Base-by-base conservation (phyloP, 139 green algal genomes). In the Closterium sp. region DNA sequence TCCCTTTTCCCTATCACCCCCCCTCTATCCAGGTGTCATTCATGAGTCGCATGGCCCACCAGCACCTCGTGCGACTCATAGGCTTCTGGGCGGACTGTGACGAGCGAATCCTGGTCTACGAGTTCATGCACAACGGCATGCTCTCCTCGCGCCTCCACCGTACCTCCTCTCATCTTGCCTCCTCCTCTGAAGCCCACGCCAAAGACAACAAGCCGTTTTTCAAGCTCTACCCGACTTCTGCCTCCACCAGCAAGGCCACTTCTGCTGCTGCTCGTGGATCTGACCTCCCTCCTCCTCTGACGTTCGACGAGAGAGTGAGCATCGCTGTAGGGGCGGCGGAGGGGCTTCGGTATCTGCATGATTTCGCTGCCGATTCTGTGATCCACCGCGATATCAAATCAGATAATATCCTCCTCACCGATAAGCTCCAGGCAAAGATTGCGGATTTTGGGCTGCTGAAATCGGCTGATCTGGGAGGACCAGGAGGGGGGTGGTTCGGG, bases 301-400 rank as follows among this genome's bases (percentile, higher is more conserved):
- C 85, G 21, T 87, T 87, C 19, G 85, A 87, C 17, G 28, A 87
- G 10, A 30, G 85, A 31, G 28, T 87, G 85, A 31, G 28, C 27
- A 89, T 92, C 27, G 90, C 90, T 30, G 22, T 92, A 19, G 90
- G 73, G 4, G 90, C 84, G 1, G 90, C 90, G 2, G 31, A 85
- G 85, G 90, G 79, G 19, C 27, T 92, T 32, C 22, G 30, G 31
- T 98, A 97, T 92, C 95, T 98, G 92, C 97, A 98, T 94, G 95
- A 91, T 27, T 95, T 91, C 27, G 95, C 95, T 86, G 91, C 88
- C 31, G 96, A 96, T 9, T 92, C 95, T 28, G 95, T 98, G 42
- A 94, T 98, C 5, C 97, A 98, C 89, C 95, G 96, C 27, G 97
- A 98, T 94, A 94, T 98, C 70, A 97, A 97, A 91, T 94, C 89